These are phyloP conservation scores for Rhizoctonia solani DNA, from an alignment of 1,284 basidiomycete species.

Conservation along the genomic window DNA sequence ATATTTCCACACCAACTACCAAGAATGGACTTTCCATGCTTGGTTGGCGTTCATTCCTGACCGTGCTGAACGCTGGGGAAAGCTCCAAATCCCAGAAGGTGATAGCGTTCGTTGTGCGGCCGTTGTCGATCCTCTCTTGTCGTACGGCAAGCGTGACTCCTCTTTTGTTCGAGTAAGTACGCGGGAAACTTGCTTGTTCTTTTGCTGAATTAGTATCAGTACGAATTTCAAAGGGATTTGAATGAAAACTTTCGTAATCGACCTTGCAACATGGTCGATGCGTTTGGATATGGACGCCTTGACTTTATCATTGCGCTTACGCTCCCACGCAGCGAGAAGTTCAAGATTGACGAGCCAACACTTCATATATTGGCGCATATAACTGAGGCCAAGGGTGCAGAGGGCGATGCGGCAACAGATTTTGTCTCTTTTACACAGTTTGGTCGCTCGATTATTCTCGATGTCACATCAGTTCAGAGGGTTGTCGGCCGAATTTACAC, in stretches of 20 bases:
- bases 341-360: neutral
- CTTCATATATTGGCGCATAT: neutral
- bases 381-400: neutral
- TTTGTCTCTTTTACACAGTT: neutral
- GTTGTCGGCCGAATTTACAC: neutral
- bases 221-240: neutral
- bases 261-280: neutral
- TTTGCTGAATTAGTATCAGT: neutral
- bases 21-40: neutral
- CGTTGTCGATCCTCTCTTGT: neutral
- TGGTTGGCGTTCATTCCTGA: neutral
- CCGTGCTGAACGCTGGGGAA: neutral
- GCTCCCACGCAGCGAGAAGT: neutral
- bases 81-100: neutral
- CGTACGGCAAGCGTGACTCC: no score
- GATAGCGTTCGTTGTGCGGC: neutral
- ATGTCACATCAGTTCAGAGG: no score
- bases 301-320: neutral
- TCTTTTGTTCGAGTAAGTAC: slow-evolving; percentile 3
- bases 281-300: neutral
- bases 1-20: slow-evolving; percentile 4
- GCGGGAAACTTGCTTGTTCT: neutral
- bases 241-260: neutral
- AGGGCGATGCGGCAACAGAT: neutral
- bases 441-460: neutral